Conservation (phyloP, 2,329 filamentous ascomycete species). For the Beauveria bassiana region DNA sequence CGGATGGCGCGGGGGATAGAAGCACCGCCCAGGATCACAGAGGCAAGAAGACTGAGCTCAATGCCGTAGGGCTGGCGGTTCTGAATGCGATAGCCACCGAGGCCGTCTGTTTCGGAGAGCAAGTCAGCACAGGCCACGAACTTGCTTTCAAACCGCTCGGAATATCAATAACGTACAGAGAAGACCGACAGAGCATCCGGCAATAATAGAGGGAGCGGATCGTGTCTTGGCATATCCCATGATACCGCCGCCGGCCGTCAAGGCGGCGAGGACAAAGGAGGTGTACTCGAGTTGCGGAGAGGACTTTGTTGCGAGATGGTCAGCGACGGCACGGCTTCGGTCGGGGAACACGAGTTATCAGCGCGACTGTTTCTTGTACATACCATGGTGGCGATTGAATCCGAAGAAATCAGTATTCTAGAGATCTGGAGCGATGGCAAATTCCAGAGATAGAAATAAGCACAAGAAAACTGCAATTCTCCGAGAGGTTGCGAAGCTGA, state of each 20-base stretch:
- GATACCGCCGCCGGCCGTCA: conserved; percentile 81
- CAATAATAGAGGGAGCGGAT: conserved; percentile 78
- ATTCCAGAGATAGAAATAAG: background rate
- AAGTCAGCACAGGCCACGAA: background rate
- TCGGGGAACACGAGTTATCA: background rate
- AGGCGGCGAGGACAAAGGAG: conserved; percentile 68
- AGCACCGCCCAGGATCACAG: conserved; percentile 72
- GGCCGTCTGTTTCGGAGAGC: conserved; percentile 46
- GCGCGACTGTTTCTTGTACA: background rate
- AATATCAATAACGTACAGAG: conserved; percentile 39
- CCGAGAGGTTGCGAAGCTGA: background rate
- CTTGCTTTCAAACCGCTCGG: background rate
- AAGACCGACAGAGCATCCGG: conserved; percentile 73
- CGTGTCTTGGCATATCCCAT: conserved; percentile 79
- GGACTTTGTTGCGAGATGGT: background rate
- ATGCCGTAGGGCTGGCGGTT: conserved; percentile 71
- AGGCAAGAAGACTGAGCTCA: conserved; percentile 84
- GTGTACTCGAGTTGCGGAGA: conserved; percentile 37
- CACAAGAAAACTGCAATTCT: background rate
- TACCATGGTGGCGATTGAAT: background rate
- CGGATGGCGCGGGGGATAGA: conserved; percentile 82
- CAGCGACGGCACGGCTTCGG: background rate
- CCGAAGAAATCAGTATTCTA: background rate
- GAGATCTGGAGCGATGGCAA: too few species aligned
- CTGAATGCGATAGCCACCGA: conserved; percentile 75